A percentile compares a stretch with the other conserved stretches of the same genome.
Conservation (phyloP, 2,329 filamentous ascomycete genomes). For the Beauveria sp. region DNA sequence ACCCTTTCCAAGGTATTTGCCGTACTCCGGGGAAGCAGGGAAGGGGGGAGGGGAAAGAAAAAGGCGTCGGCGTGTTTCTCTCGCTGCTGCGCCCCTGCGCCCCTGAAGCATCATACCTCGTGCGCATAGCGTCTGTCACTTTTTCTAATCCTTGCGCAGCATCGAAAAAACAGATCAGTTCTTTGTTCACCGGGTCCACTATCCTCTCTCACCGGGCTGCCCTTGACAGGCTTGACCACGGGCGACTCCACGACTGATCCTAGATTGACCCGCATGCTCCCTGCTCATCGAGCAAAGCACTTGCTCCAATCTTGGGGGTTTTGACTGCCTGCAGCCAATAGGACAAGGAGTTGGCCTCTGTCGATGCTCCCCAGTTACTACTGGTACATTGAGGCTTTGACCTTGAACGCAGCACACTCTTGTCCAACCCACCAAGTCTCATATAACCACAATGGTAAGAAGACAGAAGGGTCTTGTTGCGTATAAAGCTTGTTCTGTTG, state of each 20-base stretch:
- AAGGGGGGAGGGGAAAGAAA: no score
- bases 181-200: slow-evolving; percentile 11
- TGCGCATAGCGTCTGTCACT: background rate
- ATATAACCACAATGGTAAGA: slow-evolving; percentile 9
- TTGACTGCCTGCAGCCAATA: background rate
- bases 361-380: background rate
- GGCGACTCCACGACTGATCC: slow-evolving; percentile 5
- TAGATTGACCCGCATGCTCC: slow-evolving; percentile 9
- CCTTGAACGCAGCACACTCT: background rate
- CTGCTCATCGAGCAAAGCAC: background rate
- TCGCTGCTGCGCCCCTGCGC: background rate
- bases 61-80: no score
- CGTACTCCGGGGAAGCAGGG: no score
- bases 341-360: background rate
- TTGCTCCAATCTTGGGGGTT: background rate
- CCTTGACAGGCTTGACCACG: background rate
- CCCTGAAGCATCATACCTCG: background rate
- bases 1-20: no score
- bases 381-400: background rate
- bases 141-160: background rate
- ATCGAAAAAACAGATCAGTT: background rate
- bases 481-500: slow-evolving; percentile 7
- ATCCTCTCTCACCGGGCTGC: slow-evolving; percentile 3
- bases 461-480: background rate
- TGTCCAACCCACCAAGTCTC: slow-evolving; percentile 11